phyloP scores from a whole-genome alignment of 179 eudicot genomes.

The Dionaea muscipula region DNA sequence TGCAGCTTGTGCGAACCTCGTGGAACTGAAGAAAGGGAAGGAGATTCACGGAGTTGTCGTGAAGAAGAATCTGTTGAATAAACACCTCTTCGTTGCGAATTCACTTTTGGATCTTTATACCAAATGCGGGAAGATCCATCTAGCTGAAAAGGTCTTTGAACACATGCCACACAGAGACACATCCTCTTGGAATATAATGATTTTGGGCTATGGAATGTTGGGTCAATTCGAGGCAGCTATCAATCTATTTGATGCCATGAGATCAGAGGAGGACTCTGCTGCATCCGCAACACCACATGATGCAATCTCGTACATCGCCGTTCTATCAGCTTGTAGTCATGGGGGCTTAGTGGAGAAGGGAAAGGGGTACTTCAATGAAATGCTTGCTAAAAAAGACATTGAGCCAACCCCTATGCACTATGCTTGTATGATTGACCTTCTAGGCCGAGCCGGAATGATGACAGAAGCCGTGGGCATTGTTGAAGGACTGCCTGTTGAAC shows the following conservation, averaged over 20 bases:
- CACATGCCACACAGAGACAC: conserved; percentile 28
- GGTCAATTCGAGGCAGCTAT: conserved; percentile 40
- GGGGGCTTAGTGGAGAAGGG: conserved; percentile 58
- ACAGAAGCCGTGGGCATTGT: conserved; percentile 45
- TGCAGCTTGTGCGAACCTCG: conserved; percentile 52
- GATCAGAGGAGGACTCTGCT: conserved; percentile 16
- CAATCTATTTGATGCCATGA: conserved; percentile 48
- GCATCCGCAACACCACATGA: too few relatives aligned
- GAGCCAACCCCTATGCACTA: conserved; percentile 35
- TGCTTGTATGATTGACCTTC: conserved; percentile 76
- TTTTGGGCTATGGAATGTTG: conserved; percentile 49
- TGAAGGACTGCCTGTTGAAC: conserved; percentile 28
- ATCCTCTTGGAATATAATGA: conserved; percentile 65
- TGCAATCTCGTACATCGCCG: conserved; percentile 45
- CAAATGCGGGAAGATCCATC: too few relatives aligned
- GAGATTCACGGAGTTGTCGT: conserved; percentile 42
- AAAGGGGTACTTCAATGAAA: conserved; percentile 45
- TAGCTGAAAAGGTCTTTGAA: conserved; percentile 41
- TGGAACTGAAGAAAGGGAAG: conserved; percentile 39
- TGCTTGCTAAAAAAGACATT: conserved; percentile 27
- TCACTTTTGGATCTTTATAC: conserved; percentile 54
- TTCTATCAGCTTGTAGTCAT: conserved; percentile 61
- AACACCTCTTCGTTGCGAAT: conserved; percentile 36
- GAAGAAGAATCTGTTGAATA: conserved; percentile 22
- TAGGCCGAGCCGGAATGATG: conserved; percentile 63